A percentile compares a stretch with the other conserved stretches of the same genome.
These are phyloP conservation scores for Claviceps fusiformis DNA, from an alignment of 2,329 filamentous ascomycete species.

Conservation along the genomic window DNA sequence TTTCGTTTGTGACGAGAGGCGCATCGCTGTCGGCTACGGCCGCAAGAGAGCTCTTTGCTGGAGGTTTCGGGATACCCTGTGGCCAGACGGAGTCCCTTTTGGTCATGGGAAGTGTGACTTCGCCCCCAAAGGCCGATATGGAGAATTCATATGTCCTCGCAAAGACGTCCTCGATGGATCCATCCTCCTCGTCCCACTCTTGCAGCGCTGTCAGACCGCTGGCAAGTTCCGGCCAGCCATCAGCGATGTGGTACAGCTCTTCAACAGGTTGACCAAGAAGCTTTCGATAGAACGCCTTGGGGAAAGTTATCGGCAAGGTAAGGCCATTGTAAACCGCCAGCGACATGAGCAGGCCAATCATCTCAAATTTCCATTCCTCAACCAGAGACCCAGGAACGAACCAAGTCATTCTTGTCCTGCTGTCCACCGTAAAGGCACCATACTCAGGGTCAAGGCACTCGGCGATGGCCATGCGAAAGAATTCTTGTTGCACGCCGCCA, in stretches of 20 bases:
- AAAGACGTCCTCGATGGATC: conserved; percentile 69
- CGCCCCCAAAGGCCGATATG: conserved; percentile 41
- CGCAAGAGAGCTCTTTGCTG: conserved; percentile 15
- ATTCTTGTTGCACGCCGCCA: conserved; percentile 92
- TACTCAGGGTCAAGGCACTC: conserved; percentile 68
- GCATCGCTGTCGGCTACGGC: conserved; percentile 32
- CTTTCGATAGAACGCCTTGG: conserved; percentile 69
- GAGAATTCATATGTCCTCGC: conserved; percentile 80
- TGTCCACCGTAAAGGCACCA: conserved; percentile 69
- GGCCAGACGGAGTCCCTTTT: conserved; percentile 34
- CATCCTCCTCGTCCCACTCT: conserved; percentile 62
- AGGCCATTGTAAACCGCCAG: conserved; percentile 88
- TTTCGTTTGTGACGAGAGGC: conserved; percentile 65
- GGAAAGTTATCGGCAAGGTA: conserved; percentile 81
- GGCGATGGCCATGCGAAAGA: conserved; percentile 72
- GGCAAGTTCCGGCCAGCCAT: conserved; percentile 76
- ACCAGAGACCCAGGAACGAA: conserved; percentile 74
- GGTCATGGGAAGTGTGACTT: conserved; percentile 44
- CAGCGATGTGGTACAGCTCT: conserved; percentile 61
- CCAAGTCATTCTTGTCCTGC: conserved; percentile 68
- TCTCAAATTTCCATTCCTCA: conserved; percentile 78
- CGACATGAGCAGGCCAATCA: conserved; percentile 76
- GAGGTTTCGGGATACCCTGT: conserved; percentile 26
- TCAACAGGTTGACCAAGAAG: conserved; percentile 57
- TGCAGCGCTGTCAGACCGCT: conserved; percentile 61